Conservation (phyloP, 345 rosid genomes). For the Camelina hispida region DNA sequence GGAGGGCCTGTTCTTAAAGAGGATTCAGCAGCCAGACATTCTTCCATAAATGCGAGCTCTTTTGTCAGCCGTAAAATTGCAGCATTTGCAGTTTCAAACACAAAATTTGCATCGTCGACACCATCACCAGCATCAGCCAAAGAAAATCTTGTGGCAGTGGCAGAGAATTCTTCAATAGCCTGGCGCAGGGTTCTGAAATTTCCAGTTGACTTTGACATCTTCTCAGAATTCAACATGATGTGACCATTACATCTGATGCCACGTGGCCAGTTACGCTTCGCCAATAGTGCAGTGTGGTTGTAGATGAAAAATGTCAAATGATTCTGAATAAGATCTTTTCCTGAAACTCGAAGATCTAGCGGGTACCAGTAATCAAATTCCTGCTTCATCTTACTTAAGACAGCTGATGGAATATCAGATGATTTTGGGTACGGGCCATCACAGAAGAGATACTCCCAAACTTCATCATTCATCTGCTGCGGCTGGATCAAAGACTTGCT, state of each 20-base stretch:
- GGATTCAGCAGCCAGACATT: slow-evolving; percentile 65
- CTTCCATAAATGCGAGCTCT: slow-evolving; percentile 94
- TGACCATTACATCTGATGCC: slow-evolving; percentile 96
- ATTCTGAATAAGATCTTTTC: slow-evolving; percentile 96
- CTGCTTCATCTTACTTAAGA: slow-evolving; percentile 82
- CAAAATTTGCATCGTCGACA: slow-evolving; percentile 97
- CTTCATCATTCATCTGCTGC: slow-evolving; percentile 84
- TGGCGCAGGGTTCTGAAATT: slow-evolving; percentile 86
- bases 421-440: slow-evolving; percentile 71
- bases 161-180: slow-evolving; percentile 86
- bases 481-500: slow-evolving; percentile 57
- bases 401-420: slow-evolving; percentile 59
- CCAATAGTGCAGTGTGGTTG: slow-evolving; percentile 87
- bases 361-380: slow-evolving; percentile 99
- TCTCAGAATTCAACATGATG: slow-evolving; percentile 92
- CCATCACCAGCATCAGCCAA: slow-evolving; percentile 99
- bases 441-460: slow-evolving; percentile 88
- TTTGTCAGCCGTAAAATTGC: slow-evolving; percentile 88
- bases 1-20: slow-evolving; percentile 75
- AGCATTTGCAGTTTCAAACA: slow-evolving; percentile 83
- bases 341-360: slow-evolving; percentile 92
- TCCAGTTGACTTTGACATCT: slow-evolving; percentile 98
- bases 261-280: slow-evolving; percentile 81
- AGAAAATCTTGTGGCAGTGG: slow-evolving; percentile 88
- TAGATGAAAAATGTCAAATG: slow-evolving; percentile 87